phyloP scores from a whole-genome alignment of 1,284 basidiomycete genomes.

The Chiua sp. region DNA sequence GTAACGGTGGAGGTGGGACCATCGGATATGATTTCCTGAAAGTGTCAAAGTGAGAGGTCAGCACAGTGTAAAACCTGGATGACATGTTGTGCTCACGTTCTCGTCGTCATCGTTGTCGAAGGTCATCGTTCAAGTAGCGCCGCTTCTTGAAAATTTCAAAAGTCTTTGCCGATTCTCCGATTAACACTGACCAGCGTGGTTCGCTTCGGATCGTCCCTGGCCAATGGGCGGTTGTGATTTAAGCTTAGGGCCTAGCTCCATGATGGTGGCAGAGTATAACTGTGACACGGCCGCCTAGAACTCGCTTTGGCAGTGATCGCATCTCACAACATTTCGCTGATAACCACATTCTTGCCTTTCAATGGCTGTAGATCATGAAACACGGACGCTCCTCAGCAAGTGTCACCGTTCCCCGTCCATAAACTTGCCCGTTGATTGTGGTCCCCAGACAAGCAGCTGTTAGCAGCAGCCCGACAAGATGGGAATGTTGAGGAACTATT shows the following conservation, averaged over 20 bases:
- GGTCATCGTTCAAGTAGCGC: conserved; percentile 6
- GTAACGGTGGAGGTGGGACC: conserved; percentile 19
- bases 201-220: not conserved
- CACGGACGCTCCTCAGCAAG: conserved; percentile 27
- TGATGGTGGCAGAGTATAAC: not conserved
- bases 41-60: conserved; percentile 16
- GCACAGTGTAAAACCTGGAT: not conserved
- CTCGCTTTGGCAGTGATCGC: not conserved
- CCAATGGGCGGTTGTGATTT: not conserved
- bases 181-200: not conserved
- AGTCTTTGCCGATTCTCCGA: not conserved
- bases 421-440: not conserved
- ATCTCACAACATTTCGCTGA: not conserved
- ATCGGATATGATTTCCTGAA: conserved; percentile 27
- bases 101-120: conserved; percentile 12
- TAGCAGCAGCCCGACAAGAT: conserved; percentile 31
- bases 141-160: not conserved
- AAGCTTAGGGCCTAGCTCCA: not conserved
- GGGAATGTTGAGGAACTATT: conserved; percentile 37
- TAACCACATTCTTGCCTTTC: not conserved
- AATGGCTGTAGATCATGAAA: conserved; percentile 24
- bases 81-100: conserved; percentile 10
- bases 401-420: not conserved
- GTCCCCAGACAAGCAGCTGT: conserved; percentile 33
- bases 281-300: too few relatives aligned